phyloP scores from a whole-genome alignment of 2,329 filamentous ascomycete genomes.

The Alternaria tenuissima region DNA sequence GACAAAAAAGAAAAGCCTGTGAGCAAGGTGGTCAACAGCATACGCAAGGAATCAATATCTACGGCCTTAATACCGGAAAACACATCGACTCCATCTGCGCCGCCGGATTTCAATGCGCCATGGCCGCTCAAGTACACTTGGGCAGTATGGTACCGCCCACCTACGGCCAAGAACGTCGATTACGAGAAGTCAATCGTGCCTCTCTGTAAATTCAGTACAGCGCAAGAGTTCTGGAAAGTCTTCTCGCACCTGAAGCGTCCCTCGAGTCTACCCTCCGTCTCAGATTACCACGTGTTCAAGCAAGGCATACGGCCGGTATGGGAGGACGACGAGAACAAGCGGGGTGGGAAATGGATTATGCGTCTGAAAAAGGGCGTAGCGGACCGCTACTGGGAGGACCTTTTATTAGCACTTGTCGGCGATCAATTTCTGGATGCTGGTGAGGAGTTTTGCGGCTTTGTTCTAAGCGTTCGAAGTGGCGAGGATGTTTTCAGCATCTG shows the following conservation, averaged over 20 bases:
- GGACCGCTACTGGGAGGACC: slow-evolving; percentile 96
- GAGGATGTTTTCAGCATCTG: slow-evolving; percentile 98
- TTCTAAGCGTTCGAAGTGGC: slow-evolving; percentile 91
- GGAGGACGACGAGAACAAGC: slow-evolving; percentile 97
- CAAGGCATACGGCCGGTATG: slow-evolving; percentile 95
- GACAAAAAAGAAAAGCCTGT: slow-evolving; percentile 65
- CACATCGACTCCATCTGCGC: slow-evolving; percentile 50
- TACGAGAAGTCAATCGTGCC: slow-evolving; percentile 97
- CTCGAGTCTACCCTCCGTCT: slow-evolving; percentile 86
- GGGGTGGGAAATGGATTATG: slow-evolving; percentile 97
- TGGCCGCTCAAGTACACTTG: slow-evolving; percentile 81
- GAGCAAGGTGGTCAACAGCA: slow-evolving; percentile 44
- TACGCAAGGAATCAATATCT: slow-evolving; percentile 46
- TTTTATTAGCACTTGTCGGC: slow-evolving; percentile 87
- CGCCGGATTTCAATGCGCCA: slow-evolving; percentile 49
- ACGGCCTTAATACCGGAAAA: slow-evolving; percentile 38
- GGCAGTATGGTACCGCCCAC: slow-evolving; percentile 97
- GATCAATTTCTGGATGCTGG: slow-evolving; percentile 93
- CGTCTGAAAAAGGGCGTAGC: slow-evolving; percentile 96
- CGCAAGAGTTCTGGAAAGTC: slow-evolving; percentile 89
- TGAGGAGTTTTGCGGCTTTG: slow-evolving; percentile 93
- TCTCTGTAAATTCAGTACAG: slow-evolving; percentile 81
- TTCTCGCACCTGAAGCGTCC: slow-evolving; percentile 91
- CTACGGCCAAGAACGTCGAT: slow-evolving; percentile 95
- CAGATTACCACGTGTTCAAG: slow-evolving; percentile 98